Evolutionary conservation across 2,329 filamentous ascomycete species (phyloP).

Genomic region (Teratosphaeria zuluensis): DNA sequence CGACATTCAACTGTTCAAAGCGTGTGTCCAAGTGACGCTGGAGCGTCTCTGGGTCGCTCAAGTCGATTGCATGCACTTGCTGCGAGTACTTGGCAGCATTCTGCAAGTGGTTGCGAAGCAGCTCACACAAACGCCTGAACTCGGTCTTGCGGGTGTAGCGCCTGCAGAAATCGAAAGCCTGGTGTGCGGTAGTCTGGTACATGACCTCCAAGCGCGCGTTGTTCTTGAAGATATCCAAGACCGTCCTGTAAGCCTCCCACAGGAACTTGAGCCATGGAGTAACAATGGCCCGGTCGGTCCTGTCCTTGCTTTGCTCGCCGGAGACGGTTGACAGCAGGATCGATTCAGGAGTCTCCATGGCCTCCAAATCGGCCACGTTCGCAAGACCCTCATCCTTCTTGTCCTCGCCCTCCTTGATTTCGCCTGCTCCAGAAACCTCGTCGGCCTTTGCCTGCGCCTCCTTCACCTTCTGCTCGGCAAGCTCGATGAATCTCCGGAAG

Average conservation of each 20-base stretch:
- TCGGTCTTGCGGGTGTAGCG: constrained; percentile 99
- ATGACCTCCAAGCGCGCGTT: constrained; percentile 95
- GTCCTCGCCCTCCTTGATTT: constrained; percentile 68
- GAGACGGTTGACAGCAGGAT: constrained; percentile 96
- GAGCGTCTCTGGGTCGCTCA: constrained; percentile 92
- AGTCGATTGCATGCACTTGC: constrained; percentile 98
- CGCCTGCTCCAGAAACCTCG: constrained; percentile 79
- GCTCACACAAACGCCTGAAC: constrained; percentile 95
- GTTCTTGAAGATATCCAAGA: constrained; percentile 97
- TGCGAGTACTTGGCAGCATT: constrained; percentile 98
- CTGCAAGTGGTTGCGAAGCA: constrained; percentile 96
- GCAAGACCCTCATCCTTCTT: constrained; percentile 62
- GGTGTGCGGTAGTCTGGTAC: constrained; percentile 95
- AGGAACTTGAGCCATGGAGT: constrained; percentile 99
- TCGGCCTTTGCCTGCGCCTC: constrained; percentile 94
- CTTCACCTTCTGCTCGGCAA: constrained; percentile 91
- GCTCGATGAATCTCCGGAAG: constrained; percentile 94
- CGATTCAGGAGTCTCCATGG: constrained; percentile 93
- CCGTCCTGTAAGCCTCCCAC: constrained; percentile 98
- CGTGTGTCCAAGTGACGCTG: constrained; percentile 96
- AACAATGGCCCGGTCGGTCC: constrained; percentile 94
- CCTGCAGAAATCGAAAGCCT: constrained; percentile 97
- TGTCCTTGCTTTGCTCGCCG: constrained; percentile 92
- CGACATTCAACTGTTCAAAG: constrained; percentile 96
- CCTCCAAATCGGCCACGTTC: constrained; percentile 90